Evolutionary conservation across 164 flowering plant genomes (phyloP).

Genomic region (Tinospora cordifolia): DNA sequence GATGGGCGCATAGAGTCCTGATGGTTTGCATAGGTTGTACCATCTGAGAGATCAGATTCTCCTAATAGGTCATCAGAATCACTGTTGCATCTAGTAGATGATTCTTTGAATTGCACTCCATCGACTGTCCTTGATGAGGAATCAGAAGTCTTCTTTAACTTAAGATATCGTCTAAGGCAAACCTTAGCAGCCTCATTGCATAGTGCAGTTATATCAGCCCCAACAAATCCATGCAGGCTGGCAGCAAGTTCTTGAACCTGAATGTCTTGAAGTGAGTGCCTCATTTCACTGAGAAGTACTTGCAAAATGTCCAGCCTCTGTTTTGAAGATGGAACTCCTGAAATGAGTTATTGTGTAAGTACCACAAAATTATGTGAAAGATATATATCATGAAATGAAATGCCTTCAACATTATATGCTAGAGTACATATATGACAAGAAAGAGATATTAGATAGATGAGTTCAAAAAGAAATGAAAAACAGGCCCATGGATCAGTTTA

Average conservation of each 20-base stretch:
- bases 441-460: not conserved
- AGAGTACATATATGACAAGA: not conserved
- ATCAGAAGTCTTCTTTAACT: slow-evolving; percentile 15
- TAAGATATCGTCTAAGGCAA: slow-evolving; percentile 52
- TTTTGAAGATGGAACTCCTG: slow-evolving; percentile 86
- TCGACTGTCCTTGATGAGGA: not conserved
- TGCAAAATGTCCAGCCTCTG: slow-evolving; percentile 72
- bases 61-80: slow-evolving; percentile 16
- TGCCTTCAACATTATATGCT: not conserved
- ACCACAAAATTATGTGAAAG: not conserved
- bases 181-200: slow-evolving; percentile 74
- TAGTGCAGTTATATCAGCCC: slow-evolving; percentile 87
- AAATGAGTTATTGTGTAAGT: slow-evolving; percentile 15
- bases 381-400: not conserved
- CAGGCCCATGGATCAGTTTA: too few species aligned
- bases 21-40: too few species aligned
- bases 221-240: slow-evolving; percentile 89
- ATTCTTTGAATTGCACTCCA: slow-evolving; percentile 8
- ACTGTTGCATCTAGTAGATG: slow-evolving; percentile 11
- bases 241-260: slow-evolving; percentile 59
- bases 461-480: not conserved
- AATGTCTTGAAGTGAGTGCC: slow-evolving; percentile 49
- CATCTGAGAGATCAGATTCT: too few species aligned
- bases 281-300: slow-evolving; percentile 49
- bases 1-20: slow-evolving; percentile 9